phyloP scores from a whole-genome alignment of 805 yeast genomes.

The Limtongia smithiae region DNA sequence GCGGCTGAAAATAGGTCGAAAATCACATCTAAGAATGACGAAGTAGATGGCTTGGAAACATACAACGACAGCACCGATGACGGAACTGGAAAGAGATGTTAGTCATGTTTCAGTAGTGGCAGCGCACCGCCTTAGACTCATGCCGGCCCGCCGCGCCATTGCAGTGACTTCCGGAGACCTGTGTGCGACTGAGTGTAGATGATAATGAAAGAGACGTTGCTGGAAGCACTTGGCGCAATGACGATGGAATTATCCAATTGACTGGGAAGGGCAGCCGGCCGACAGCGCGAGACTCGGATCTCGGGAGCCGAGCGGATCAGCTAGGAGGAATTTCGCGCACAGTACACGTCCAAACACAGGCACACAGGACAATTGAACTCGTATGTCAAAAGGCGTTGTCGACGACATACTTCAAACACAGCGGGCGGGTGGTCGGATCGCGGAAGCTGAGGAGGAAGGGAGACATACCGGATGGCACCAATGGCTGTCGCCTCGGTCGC shows the following conservation, averaged over 20 bases:
- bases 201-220: not conserved
- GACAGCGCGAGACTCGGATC: not conserved
- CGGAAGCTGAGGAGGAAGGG: not conserved
- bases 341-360: too few species aligned
- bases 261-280: not conserved
- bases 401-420: not conserved
- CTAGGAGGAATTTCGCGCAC: too few species aligned
- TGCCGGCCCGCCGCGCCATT: too few species aligned
- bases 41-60: slow-evolving; percentile 1
- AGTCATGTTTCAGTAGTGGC: too few species aligned
- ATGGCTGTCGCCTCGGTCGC: slow-evolving; percentile 60
- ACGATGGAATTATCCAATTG: too few species aligned
- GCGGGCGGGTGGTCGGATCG: not conserved
- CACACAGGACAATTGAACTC: too few species aligned
- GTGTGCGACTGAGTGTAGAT: not conserved
- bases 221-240: too few species aligned
- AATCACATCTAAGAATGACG: not conserved
- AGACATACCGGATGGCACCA: slow-evolving; percentile 69
- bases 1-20: not conserved
- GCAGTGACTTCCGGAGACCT: too few species aligned
- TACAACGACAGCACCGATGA: slow-evolving; percentile 93
- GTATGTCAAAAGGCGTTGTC: not conserved
- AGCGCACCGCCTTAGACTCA: too few species aligned
- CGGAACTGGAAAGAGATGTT: slow-evolving; percentile 65
- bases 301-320: too few species aligned